Base-by-base conservation (phyloP, 441 rosid species). In the Adansonia rubrostipa region DNA sequence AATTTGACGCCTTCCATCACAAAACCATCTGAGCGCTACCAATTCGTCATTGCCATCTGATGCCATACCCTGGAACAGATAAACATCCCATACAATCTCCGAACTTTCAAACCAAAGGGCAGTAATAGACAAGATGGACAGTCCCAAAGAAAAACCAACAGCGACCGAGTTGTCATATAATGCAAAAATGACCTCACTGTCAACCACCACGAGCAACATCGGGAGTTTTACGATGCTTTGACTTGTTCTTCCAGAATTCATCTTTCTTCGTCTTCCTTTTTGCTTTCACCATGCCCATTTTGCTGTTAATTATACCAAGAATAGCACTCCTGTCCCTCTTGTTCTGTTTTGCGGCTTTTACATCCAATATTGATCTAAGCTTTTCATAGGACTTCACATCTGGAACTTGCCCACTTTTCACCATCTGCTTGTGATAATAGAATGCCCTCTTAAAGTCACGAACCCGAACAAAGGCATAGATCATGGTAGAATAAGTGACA, bases 361-460 rank as follows among this genome's bases (percentile, higher is more conserved):
- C 93, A 80, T 89, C 95, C 82, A 96, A 80, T 80, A 90, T 87
- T 44, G 89, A 81, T 82, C 92, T 89, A 58, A 96, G 96, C 93
- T 93, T 93, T 77, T 90, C 86, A 19, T 93, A 96, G 0, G 98
- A 86, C 86, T 86, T 86, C 15, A 78, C 77, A 85, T 96, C 98
- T 4, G 95, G 97, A 54, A 96, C 90, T 80, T 92, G 92, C 54
- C 92, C 84, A 54, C 85, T 91, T 83, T 89, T 89, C 62, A 96
- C 97, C 99, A 93, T 96, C 83, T 80, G 78, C 92, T 93, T 96
- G 84, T 92, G 97, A 84, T 92, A 93, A 84, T 71, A 88, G 83
- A 93, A 96, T 2, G 99, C 98, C 85, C 97, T 88, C 84, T 81
- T 92, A 86, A 92, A 96, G 84, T 96, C 98, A 51, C 93, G 87